phyloP scores from a whole-genome alignment of 2,329 filamentous ascomycete genomes.

The Colletotrichum sp. region DNA sequence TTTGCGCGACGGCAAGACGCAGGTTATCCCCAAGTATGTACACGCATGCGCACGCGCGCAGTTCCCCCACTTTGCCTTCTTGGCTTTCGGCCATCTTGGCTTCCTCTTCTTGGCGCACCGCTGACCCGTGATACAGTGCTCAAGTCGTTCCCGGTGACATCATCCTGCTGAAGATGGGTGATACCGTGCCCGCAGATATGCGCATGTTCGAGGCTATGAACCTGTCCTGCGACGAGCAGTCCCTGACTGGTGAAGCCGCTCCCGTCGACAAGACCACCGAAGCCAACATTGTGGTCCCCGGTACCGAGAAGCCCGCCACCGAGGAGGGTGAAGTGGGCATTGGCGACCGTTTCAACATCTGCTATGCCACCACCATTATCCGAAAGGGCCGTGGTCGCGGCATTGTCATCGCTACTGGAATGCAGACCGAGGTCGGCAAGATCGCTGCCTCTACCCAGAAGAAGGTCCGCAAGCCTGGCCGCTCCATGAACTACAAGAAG shows the following conservation, averaged over 20 bases:
- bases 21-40: constrained; percentile 62
- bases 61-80: background rate
- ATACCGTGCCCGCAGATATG: constrained; percentile 77
- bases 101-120: constrained; percentile 14
- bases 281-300: constrained; percentile 48
- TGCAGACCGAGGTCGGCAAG: constrained; percentile 73
- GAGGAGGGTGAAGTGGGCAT: constrained; percentile 62
- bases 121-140: constrained; percentile 43
- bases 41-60: background rate
- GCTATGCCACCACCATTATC: constrained; percentile 75
- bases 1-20: constrained; percentile 62
- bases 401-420: constrained; percentile 75
- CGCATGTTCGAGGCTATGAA: constrained; percentile 78
- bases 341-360: constrained; percentile 76
- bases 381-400: constrained; percentile 76
- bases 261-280: constrained; percentile 71
- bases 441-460: constrained; percentile 64
- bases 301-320: constrained; percentile 49
- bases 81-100: background rate
- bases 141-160: constrained; percentile 77
- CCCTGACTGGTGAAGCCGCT: constrained; percentile 78
- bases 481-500: constrained; percentile 58
- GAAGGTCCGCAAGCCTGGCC: constrained; percentile 59
- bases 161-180: constrained; percentile 70
- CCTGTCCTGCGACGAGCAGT: constrained; percentile 78